Evolutionary conservation across 805 yeast genomes (phyloP).

Genomic region (Starmerella sirachaensis): DNA sequence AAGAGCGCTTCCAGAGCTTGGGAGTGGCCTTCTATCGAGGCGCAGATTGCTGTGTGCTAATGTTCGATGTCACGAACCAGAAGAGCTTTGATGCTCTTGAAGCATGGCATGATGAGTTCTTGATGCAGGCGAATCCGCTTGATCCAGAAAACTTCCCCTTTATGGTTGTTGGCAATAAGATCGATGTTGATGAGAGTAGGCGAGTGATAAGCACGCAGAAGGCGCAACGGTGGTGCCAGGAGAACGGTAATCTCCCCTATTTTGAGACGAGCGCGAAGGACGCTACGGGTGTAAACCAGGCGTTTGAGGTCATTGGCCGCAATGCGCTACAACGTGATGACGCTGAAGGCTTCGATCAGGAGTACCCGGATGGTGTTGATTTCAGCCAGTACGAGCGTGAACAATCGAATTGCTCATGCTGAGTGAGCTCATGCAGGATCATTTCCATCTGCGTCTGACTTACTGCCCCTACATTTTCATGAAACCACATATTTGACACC

Average conservation of each 20-base stretch:
- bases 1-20: slow-evolving; percentile 89
- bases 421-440: not conserved
- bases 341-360: slow-evolving; percentile 80
- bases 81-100: slow-evolving; percentile 83
- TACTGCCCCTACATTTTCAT: slow-evolving; percentile 1
- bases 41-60: slow-evolving; percentile 94
- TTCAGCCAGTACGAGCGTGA: slow-evolving; percentile 77
- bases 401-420: slow-evolving; percentile 64
- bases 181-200: slow-evolving; percentile 86
- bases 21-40: slow-evolving; percentile 97
- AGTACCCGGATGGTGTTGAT: slow-evolving; percentile 91
- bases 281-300: slow-evolving; percentile 86
- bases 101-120: slow-evolving; percentile 90
- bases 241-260: slow-evolving; percentile 71
- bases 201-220: slow-evolving; percentile 53
- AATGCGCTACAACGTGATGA: slow-evolving; percentile 94
- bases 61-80: slow-evolving; percentile 89
- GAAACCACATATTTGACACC: not conserved
- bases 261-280: slow-evolving; percentile 98
- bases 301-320: slow-evolving; percentile 90
- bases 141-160: slow-evolving; percentile 95
- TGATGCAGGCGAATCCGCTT: slow-evolving; percentile 82
- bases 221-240: slow-evolving; percentile 50
- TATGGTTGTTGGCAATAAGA: slow-evolving; percentile 86
- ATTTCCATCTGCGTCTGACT: too few species aligned